Percentiles rank a stretch among this genome's conserved stretches.
phyloP scores from a whole-genome alignment of 768 basidiomycete species.

The Lentinula sp. region DNA sequence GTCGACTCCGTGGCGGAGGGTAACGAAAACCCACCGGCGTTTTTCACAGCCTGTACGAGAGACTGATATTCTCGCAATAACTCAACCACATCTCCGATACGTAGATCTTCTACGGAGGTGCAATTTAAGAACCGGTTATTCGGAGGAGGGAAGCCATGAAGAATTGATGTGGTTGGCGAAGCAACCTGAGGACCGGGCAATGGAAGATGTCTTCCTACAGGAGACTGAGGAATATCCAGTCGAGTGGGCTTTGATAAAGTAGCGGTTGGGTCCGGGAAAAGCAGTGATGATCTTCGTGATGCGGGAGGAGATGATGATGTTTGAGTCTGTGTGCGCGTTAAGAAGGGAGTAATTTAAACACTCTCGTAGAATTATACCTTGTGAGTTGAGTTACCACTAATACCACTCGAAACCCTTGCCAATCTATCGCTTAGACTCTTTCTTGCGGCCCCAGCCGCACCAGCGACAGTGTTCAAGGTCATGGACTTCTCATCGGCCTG shows the following conservation, averaged over 20 bases:
- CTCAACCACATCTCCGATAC: conserved; percentile 73
- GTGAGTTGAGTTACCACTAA: conserved; percentile 31
- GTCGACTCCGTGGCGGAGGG: not conserved
- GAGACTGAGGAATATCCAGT: not conserved
- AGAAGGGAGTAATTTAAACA: conserved; percentile 12
- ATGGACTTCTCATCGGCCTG: conserved; percentile 5
- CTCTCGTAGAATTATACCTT: conserved; percentile 6
- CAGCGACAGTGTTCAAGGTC: conserved; percentile 1
- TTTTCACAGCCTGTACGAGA: conserved; percentile 63
- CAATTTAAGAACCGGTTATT: conserved; percentile 68
- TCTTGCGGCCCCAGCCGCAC: conserved; percentile 24
- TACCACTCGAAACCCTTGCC: conserved; percentile 63
- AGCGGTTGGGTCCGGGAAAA: conserved; percentile 18
- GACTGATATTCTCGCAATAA: conserved; percentile 78
- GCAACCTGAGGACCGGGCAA: not conserved
- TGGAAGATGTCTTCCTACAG: not conserved
- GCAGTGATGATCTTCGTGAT: conserved; percentile 35
- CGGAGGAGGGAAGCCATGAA: conserved; percentile 49
- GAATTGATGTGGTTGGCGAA: not conserved
- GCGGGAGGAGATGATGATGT: conserved; percentile 26
- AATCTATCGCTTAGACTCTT: conserved; percentile 80
- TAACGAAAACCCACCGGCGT: conserved; percentile 47
- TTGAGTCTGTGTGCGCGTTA: not conserved
- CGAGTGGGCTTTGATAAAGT: not conserved
- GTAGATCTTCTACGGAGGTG: conserved; percentile 65